Percentiles rank a stretch among this genome's conserved stretches.
These are phyloP conservation scores for Tuber calosporum DNA, from an alignment of 495 filamentous ascomycete species.

Conservation along the genomic window DNA sequence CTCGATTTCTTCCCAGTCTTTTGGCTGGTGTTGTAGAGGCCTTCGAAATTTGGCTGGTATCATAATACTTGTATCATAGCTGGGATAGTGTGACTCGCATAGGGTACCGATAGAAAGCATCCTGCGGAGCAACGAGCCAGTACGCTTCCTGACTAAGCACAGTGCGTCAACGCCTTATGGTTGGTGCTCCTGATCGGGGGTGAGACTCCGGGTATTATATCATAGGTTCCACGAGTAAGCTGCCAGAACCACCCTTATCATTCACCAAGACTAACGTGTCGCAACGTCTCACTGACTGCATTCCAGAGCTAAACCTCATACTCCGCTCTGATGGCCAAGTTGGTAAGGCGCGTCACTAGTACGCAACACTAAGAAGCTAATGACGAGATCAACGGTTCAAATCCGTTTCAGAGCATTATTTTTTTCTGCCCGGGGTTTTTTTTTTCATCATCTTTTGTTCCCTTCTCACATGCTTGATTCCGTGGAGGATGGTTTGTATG, in stretches of 20 bases:
- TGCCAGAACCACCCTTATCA: no score
- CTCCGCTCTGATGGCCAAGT: constrained; percentile 1
- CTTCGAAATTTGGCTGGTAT: background rate
- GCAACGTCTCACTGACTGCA: background rate
- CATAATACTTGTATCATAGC: no score
- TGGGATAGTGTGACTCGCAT: background rate
- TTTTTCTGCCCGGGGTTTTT: background rate
- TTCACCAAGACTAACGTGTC: background rate
- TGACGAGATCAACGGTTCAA: constrained; percentile 5
- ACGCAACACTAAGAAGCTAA: background rate
- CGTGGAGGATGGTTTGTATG: background rate
- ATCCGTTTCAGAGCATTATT: background rate
- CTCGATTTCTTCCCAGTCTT: no score
- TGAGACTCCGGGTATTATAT: background rate
- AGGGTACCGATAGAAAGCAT: background rate
- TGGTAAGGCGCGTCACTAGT: constrained; percentile 3
- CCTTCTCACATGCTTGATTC: no score
- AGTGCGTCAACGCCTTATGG: background rate
- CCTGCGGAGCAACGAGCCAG: background rate
- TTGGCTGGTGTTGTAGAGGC: no score
- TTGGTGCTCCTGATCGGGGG: background rate
- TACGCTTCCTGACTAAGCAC: background rate
- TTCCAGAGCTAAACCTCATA: background rate
- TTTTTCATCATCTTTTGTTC: background rate
- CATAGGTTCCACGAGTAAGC: no score